A percentile compares a stretch with the other conserved stretches of the same genome.
phyloP scores from a whole-genome alignment of 2,329 filamentous ascomycete genomes.

The Talaromyces islandicus region DNA sequence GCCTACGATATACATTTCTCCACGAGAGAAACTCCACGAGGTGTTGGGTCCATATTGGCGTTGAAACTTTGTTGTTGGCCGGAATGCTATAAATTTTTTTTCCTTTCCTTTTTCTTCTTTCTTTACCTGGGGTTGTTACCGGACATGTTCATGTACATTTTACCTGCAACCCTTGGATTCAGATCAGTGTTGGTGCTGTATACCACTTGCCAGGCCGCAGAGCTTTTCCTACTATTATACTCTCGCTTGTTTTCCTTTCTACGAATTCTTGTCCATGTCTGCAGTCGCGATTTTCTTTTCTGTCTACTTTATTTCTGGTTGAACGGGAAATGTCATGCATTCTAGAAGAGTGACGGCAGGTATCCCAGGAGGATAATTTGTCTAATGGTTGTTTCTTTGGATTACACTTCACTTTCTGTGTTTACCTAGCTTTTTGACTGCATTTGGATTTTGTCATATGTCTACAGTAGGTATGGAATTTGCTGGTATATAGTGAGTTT shows the following conservation, averaged over 20 bases:
- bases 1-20: not conserved
- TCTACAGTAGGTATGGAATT: not conserved
- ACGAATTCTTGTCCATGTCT: not conserved
- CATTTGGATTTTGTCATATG: not conserved
- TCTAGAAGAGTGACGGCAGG: not conserved
- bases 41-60: not conserved
- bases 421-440: not conserved
- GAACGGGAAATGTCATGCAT: not conserved
- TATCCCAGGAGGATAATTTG: not conserved
- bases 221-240: not conserved
- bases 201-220: not conserved
- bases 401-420: not conserved
- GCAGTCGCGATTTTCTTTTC: not conserved
- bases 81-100: not conserved
- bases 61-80: not conserved
- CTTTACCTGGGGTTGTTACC: not conserved
- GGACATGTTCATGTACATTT: not conserved
- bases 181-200: not conserved
- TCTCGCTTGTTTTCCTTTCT: not conserved
- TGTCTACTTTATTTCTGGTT: not conserved
- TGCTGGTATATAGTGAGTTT: not conserved
- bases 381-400: slow-evolving; percentile 3
- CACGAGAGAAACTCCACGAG: not conserved
- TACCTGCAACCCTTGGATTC: not conserved
- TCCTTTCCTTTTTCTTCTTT: too few species aligned